Evolutionary conservation across 768 basidiomycete genomes (phyloP).

Genomic region (Tylopilus sp.): DNA sequence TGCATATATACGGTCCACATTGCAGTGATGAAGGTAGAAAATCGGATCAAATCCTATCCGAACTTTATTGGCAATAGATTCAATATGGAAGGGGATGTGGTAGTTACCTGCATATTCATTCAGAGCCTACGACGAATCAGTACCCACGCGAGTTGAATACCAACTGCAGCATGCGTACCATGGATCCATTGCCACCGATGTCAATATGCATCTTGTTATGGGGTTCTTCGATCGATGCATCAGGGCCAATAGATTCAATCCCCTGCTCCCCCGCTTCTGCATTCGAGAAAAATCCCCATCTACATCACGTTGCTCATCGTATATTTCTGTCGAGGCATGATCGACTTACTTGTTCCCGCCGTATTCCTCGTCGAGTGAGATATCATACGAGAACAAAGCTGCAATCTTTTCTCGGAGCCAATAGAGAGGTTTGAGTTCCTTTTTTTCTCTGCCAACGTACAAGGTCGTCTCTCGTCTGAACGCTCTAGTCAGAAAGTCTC

Average conservation of each 20-base stretch:
- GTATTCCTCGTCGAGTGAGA: slow-evolving; percentile 8
- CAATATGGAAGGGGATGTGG: neutral
- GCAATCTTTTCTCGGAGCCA: slow-evolving; percentile 17
- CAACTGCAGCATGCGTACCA: slow-evolving; percentile 5
- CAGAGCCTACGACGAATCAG: slow-evolving; percentile 2
- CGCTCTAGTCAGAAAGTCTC: neutral
- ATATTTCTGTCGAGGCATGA: neutral
- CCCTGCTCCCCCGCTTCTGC: neutral
- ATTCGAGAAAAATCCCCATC: slow-evolving; percentile 20
- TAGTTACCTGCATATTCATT: slow-evolving; percentile 19
- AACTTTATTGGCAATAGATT: neutral
- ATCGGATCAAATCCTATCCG: slow-evolving; percentile 16
- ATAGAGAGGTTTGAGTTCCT: neutral
- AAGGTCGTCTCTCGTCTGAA: neutral
- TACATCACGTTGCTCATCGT: neutral
- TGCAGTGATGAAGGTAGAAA: slow-evolving; percentile 20
- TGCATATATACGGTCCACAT: slow-evolving; percentile 18
- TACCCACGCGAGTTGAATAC: neutral
- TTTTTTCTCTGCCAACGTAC: neutral
- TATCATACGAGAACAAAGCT: slow-evolving; percentile 13
- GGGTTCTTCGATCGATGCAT: slow-evolving; percentile 20
- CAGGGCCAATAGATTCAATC: neutral
- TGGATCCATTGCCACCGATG: slow-evolving; percentile 8
- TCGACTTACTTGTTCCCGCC: slow-evolving; percentile 14
- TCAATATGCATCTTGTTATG: slow-evolving; percentile 19